Evolutionary conservation across 441 rosid genomes (phyloP), one percentile per base, ranked within the genome.

Genomic region (Mallotus japonicus): DNA sequence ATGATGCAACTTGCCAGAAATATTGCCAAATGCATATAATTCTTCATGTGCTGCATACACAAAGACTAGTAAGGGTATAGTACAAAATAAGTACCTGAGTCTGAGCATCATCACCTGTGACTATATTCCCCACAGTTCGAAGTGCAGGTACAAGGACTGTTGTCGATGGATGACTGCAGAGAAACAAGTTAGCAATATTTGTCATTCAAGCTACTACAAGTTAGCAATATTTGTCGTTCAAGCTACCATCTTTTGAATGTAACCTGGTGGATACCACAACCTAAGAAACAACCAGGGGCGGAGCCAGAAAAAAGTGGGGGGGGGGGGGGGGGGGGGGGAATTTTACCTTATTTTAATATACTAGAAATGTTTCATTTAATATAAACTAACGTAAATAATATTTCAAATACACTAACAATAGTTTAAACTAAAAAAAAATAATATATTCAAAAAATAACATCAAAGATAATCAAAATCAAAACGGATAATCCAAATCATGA

Each of bases 61-160:
- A 28, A 28, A 19, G 11, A 5, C 7, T 20, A 69, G 22, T 3
- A n/a, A 0, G 37, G 1, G 10, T 9, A 50, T 15, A n/a, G 8
- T 46, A 19, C 8, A 44, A 17, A 69, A 51, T n/a, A 56, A 37
- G 37, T 19, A 70, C 65, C 65, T 70, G 73, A 15, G 73, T 70
- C 62, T 70, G 65, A 57, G 42, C 34, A 44, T 70, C 73, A 70
- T 70, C 73, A 34, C 95, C 89, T 0, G 89, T 89, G 34, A 89
- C 94, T 16, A 89, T 87, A 72, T 90, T 87, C 22, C 73, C 73
- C 15, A 20, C 64, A n/a, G 73, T 44, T 70, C 44, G 55, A 42
- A 70, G 55, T 20, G 73, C 73, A 57, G 73, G 73, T 42, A 70
- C 65, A 58, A 70, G 65, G 50, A 70, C 73, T 14, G 73, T 44